Evolutionary conservation across 2,329 filamentous ascomycete species (phyloP).

Genomic region (Verticillium zaregamsianum): DNA sequence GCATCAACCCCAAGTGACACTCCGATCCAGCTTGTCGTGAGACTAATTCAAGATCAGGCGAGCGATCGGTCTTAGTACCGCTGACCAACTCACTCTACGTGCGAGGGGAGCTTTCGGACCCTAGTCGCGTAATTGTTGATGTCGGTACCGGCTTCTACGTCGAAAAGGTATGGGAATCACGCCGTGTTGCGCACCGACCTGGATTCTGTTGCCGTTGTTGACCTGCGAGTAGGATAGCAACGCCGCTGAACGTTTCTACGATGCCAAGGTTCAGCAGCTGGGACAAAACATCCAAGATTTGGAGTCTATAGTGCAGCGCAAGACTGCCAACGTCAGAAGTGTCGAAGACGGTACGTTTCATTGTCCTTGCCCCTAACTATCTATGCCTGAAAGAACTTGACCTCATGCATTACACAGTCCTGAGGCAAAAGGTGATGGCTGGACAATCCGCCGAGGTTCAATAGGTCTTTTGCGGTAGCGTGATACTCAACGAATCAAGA

Average conservation of each 20-base stretch:
- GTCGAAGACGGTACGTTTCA: conserved; percentile 73
- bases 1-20: no score
- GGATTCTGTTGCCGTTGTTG: neutral
- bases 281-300: conserved; percentile 51
- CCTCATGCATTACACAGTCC: conserved; percentile 22
- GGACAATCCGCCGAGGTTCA: conserved; percentile 1
- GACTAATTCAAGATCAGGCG: neutral
- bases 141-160: conserved; percentile 93
- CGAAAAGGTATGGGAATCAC: conserved; percentile 65
- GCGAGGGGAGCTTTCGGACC: conserved; percentile 70
- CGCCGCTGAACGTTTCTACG: conserved; percentile 53
- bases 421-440: conserved; percentile 41
- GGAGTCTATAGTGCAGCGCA: conserved; percentile 56
- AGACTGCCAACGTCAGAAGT: conserved; percentile 78
- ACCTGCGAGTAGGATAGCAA: conserved; percentile 25
- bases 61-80: conserved; percentile 73
- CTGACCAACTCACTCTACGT: conserved; percentile 95
- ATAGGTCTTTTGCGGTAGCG: neutral
- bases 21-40: neutral
- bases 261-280: conserved; percentile 51
- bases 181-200: neutral
- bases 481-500: neutral
- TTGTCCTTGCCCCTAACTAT: neutral
- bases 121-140: conserved; percentile 80
- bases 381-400: neutral